Percentiles rank a stretch among this genome's conserved stretches.
These are phyloP conservation scores for Papiliotrema terrestris DNA, from an alignment of 1,284 basidiomycete species.

Conservation along the genomic window DNA sequence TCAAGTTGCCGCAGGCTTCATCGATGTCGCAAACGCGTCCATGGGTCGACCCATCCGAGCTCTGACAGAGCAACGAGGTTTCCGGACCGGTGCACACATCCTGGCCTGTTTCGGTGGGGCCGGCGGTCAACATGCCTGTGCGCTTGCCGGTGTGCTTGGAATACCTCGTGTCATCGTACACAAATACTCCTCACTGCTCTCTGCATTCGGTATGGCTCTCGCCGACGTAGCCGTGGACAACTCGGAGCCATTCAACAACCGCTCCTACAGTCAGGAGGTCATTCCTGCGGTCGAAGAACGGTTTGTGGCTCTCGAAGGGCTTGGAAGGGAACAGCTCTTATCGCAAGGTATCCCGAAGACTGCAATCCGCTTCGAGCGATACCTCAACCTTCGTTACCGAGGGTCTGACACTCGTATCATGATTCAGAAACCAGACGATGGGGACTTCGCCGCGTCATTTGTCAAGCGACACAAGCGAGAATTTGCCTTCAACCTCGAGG, in stretches of 20 bases:
- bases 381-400: conserved; percentile 8
- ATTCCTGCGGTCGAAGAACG: background rate
- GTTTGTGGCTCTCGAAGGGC: background rate
- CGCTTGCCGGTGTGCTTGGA: conserved; percentile 21
- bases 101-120: conserved; percentile 14
- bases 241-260: conserved; percentile 3
- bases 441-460: conserved; percentile 37
- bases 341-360: conserved; percentile 1
- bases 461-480: conserved; percentile 4
- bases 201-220: conserved; percentile 9
- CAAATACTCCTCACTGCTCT: background rate
- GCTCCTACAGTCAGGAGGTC: background rate
- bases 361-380: background rate
- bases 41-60: conserved; percentile 50
- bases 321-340: background rate
- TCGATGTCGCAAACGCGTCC: conserved; percentile 27
- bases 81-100: conserved; percentile 4
- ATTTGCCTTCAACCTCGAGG: conserved; percentile 4
- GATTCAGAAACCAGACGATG: conserved; percentile 29
- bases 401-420: conserved; percentile 9
- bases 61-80: conserved; percentile 48
- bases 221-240: conserved; percentile 9
- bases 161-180: conserved; percentile 4
- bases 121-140: conserved; percentile 28
- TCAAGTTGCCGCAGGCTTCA: conserved; percentile 46